Evolutionary conservation across 805 yeast genomes (phyloP), one percentile per base, ranked within the genome.

Genomic region (Candida manassasensis): DNA sequence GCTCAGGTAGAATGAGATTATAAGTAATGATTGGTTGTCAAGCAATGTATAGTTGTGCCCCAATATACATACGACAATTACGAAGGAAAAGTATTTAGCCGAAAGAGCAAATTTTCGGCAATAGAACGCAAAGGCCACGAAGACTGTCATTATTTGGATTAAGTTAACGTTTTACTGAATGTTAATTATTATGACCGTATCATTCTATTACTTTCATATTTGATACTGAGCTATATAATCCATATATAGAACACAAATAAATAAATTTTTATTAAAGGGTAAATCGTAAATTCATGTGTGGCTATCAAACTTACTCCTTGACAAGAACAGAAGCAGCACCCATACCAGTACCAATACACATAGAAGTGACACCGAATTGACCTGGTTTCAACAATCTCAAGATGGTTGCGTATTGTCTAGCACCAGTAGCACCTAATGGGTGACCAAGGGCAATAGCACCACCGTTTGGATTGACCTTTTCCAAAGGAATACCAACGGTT

Each of bases 301-400:
- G 12, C 9, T 14, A 28, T 11, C 4, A 11, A 6, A 30, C 25
- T 56, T 71, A 87, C 68, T 90, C 97, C 52, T 74, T 82, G 29
- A 86, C 73, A 49, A 90, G 73, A 29, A 89, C 69, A 10, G 90
- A 83, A 32, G 97, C 97, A 21, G 97, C 96, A 46, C 97, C 97
- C 95, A 89, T 90, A 50, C 97, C 97, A 22, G 97, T 87, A 52
- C 97, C 97, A 46, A 90, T 81, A 69, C 97, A 90, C 97, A 90
- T 90, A 44, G 95, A 83, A 9, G 94, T 84, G 35, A 90, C 81
- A 46, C 97, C 97, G 45, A 88, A 64, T 67, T 88, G 79, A 42
- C 90, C 94, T 18, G 75, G 57, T 59, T 81, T 64, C 52, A 89
- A 73, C 67, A 87, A 90, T 50, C 89, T 74, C 57, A 90, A 62